Conservation (phyloP, 805 yeast species). For the Ogataea philodendri region DNA sequence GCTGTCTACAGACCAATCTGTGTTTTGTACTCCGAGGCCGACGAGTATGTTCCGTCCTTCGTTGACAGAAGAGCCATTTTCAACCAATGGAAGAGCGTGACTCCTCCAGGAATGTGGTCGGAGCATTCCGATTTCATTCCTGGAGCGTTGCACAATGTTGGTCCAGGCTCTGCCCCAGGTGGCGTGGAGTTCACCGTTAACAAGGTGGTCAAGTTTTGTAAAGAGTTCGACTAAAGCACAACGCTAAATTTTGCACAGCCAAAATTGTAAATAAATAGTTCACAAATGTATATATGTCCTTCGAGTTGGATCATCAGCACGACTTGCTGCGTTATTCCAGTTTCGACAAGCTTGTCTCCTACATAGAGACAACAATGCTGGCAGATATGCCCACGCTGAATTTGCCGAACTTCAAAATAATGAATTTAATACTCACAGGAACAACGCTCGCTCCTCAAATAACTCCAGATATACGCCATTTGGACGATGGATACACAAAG, state of each 20-base stretch:
- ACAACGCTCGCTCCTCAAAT: conserved; percentile 34
- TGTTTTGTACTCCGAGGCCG: conserved; percentile 57
- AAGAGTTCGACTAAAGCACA: conserved; percentile 5
- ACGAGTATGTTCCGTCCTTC: conserved; percentile 56
- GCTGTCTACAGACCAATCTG: conserved; percentile 45
- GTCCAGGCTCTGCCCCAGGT: conserved; percentile 38
- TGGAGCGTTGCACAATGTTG: conserved; percentile 61
- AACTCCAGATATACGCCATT: conserved; percentile 25
- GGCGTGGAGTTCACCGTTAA: conserved; percentile 22
- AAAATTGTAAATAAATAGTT: neutral
- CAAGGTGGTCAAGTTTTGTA: conserved; percentile 9
- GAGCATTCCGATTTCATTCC: conserved; percentile 48
- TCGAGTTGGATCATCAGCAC: conserved; percentile 17
- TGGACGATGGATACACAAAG: conserved; percentile 26
- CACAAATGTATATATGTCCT: neutral
- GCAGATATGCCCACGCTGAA: conserved; percentile 25
- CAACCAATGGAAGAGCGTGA: conserved; percentile 46
- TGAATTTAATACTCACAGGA: conserved; percentile 37
- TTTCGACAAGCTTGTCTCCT: conserved; percentile 37
- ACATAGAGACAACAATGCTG: conserved; percentile 33
- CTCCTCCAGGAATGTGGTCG: conserved; percentile 50
- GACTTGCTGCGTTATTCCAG: conserved; percentile 21
- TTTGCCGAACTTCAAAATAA: conserved; percentile 35
- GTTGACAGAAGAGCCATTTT: conserved; percentile 51
- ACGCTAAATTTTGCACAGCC: conserved; percentile 2